Evolutionary conservation across 495 filamentous ascomycete species (phyloP).

Genomic region (Aspergillus avenaceus): DNA sequence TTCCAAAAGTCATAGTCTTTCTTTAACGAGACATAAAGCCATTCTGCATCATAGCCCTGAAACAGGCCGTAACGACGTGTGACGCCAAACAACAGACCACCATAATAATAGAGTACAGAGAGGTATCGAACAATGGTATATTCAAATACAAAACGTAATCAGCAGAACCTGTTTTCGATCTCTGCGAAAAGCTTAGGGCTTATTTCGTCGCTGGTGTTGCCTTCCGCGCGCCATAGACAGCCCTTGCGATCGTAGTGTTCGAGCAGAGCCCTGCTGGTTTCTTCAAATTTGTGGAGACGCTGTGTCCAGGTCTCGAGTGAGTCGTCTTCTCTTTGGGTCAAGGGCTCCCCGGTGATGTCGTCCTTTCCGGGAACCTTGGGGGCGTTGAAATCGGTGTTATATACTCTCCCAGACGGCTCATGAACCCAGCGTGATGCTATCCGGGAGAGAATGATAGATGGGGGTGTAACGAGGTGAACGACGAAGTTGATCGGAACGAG

Average conservation of each 20-base stretch:
- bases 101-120: conserved; percentile 12
- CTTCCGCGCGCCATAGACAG: conserved; percentile 83
- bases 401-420: conserved; percentile 83
- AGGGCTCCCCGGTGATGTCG: conserved; percentile 83
- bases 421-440: conserved; percentile 93
- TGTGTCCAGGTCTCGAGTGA: conserved; percentile 78
- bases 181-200: conserved; percentile 77
- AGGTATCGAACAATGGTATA: conserved; percentile 19
- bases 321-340: conserved; percentile 82
- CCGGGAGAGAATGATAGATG: conserved; percentile 76
- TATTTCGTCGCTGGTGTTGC: conserved; percentile 90
- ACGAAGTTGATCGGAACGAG: conserved; percentile 90
- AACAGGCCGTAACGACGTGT: neutral
- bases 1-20: neutral
- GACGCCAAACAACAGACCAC: conserved; percentile 6
- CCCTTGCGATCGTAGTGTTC: conserved; percentile 84
- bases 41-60: neutral
- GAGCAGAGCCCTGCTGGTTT: conserved; percentile 77
- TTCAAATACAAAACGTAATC: conserved; percentile 11
- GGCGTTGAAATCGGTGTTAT: conserved; percentile 88
- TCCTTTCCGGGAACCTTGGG: conserved; percentile 79
- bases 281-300: conserved; percentile 76
- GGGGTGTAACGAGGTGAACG: conserved; percentile 51
- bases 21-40: neutral
- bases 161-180: conserved; percentile 72